A percentile compares a stretch with the other conserved stretches of the same genome.
phyloP scores from a whole-genome alignment of 441 rosid species.

The Flueggea neowawraea region DNA sequence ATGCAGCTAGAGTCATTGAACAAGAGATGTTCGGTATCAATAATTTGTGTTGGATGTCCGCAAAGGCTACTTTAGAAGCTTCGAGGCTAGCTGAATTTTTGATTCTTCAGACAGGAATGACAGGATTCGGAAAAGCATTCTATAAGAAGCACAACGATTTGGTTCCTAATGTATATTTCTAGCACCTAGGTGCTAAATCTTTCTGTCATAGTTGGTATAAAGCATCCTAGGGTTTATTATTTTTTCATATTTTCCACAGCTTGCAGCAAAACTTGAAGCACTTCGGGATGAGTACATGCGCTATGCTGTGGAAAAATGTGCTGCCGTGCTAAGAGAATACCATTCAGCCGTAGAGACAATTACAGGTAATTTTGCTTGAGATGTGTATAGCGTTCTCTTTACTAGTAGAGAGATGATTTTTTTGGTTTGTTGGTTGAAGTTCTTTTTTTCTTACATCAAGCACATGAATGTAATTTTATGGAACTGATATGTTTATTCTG shows the following conservation, averaged over 20 bases:
- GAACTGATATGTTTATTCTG: not conserved
- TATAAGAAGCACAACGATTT: slow-evolving; percentile 88
- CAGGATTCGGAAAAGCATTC: slow-evolving; percentile 92
- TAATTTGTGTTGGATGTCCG: slow-evolving; percentile 91
- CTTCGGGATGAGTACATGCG: slow-evolving; percentile 91
- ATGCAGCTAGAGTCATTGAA: slow-evolving; percentile 87
- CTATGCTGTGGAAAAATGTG: slow-evolving; percentile 78
- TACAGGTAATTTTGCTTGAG: slow-evolving; percentile 48
- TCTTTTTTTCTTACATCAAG: no score
- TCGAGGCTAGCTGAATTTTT: slow-evolving; percentile 81
- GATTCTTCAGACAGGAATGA: slow-evolving; percentile 97
- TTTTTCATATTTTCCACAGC: slow-evolving; percentile 39
- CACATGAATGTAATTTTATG: no score
- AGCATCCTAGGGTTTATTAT: not conserved
- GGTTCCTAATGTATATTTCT: slow-evolving; percentile 66
- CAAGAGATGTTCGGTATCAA: slow-evolving; percentile 92
- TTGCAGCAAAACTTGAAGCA: slow-evolving; percentile 91
- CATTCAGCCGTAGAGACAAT: slow-evolving; percentile 91
- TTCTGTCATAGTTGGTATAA: not conserved
- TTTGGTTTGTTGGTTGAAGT: not conserved
- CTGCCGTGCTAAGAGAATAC: slow-evolving; percentile 73
- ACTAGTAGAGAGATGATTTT: not conserved
- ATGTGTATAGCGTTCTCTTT: not conserved
- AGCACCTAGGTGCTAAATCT: slow-evolving; percentile 3
- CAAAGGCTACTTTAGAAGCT: slow-evolving; percentile 91